Evolutionary conservation across 2,329 filamentous ascomycete species (phyloP).

Genomic region (Lasiodiplodia theobromae): DNA sequence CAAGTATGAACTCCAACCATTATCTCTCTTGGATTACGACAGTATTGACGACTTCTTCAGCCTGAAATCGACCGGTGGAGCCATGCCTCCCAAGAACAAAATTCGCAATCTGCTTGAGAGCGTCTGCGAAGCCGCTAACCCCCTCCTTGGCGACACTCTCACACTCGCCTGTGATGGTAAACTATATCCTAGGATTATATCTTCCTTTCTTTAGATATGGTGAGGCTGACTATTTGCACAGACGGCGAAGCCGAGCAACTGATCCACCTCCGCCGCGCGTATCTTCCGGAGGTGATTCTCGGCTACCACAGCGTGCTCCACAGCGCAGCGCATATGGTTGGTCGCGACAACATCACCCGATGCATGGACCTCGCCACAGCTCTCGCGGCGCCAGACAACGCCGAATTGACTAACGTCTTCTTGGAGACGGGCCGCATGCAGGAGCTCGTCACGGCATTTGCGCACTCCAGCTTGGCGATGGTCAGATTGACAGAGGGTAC

Average conservation of each 20-base stretch:
- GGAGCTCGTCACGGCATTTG: slow-evolving; percentile 66
- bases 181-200: background rate
- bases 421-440: slow-evolving; percentile 51
- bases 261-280: slow-evolving; percentile 72
- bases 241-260: slow-evolving; percentile 68
- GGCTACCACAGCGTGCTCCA: slow-evolving; percentile 84
- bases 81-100: slow-evolving; percentile 37
- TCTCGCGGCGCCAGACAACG: slow-evolving; percentile 61
- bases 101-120: slow-evolving; percentile 50
- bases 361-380: slow-evolving; percentile 84
- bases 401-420: slow-evolving; percentile 48
- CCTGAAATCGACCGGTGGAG: slow-evolving; percentile 25
- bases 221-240: slow-evolving; percentile 35
- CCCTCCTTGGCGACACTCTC: slow-evolving; percentile 46
- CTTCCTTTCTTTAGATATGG: background rate
- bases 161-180: slow-evolving; percentile 37
- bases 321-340: slow-evolving; percentile 76
- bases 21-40: background rate
- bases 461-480: slow-evolving; percentile 77
- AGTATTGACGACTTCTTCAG: slow-evolving; percentile 17
- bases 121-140: slow-evolving; percentile 48
- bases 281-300: slow-evolving; percentile 85
- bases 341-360: slow-evolving; percentile 78
- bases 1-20: slow-evolving; percentile 32
- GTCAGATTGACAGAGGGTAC: slow-evolving; percentile 40